Percentiles rank a stretch among this genome's conserved stretches.
Conservation (phyloP, 2,329 filamentous ascomycete species). For the Penicillium crustosum region DNA sequence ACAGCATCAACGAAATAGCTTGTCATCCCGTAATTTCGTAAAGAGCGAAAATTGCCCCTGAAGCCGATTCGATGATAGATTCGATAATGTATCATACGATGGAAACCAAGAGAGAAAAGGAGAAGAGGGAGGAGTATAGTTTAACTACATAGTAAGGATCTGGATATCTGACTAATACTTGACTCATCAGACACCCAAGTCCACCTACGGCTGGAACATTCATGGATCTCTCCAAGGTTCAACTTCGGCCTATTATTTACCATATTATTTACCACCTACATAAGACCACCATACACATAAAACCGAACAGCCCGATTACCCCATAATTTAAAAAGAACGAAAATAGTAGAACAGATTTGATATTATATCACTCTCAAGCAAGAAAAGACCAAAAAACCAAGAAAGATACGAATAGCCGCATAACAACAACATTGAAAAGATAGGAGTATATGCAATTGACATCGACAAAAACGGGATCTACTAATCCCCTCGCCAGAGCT, state of each 20-base stretch:
- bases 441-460: slow-evolving; percentile 26
- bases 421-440: slow-evolving; percentile 16
- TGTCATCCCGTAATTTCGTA: neutral
- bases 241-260: neutral
- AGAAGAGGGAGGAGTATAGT: too few species aligned
- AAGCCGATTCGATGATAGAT: slow-evolving; percentile 2
- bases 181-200: too few species aligned
- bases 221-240: neutral
- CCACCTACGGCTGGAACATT: too few species aligned
- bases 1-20: neutral
- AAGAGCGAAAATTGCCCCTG: neutral
- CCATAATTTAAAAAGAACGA: neutral
- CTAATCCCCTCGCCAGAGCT: slow-evolving; percentile 1
- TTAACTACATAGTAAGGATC: too few species aligned
- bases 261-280: neutral
- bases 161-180: too few species aligned
- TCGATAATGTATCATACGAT: slow-evolving; percentile 11
- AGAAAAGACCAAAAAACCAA: neutral
- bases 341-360: neutral
- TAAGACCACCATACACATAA: neutral
- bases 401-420: slow-evolving; percentile 1
- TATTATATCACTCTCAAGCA: slow-evolving; percentile 14
- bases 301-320: neutral
- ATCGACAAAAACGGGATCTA: slow-evolving; percentile 10
- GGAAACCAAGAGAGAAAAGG: too few species aligned